Base-by-base conservation (phyloP, 805 yeast species). In the Metschnikowia lunata region DNA sequence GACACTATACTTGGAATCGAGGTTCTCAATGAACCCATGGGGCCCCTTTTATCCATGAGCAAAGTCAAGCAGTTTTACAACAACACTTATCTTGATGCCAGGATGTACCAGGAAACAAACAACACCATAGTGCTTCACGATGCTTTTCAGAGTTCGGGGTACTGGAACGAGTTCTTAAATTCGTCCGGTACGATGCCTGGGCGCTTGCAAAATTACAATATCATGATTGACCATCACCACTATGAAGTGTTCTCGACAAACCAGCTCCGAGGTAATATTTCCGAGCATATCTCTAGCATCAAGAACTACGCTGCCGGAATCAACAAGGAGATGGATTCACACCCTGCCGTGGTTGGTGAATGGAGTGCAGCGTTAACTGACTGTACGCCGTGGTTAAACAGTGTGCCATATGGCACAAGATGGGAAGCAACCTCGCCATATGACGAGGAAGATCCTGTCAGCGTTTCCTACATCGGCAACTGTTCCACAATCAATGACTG, bases 331-430 rank as follows among this genome's bases (percentile, higher is more conserved):
- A 58, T 67, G 34, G 88, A 85, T 61, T 64, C 71, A 55, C 88
- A 85, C 63, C 85, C 91, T 87, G 76, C 77, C 42, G 72, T 89
- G 29, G 76, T 80, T 37, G 97, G 97, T 49, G 97, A 89, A 69
- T 90, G 91, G 87, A 72, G 87, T 23, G 95, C 81, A 15, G 45
- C 60, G 37, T 30, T 57, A 46, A 58, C 59, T 39, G 46, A 58
- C 46, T 35, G 88, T 84, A 7, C 61, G 57, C 55, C 51, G 1
- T 51, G 50, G 50, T 32, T 51, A 3, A 51, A 51, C 26, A 40
- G 47, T 28, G 49, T 51, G 3, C 43, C 30, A 5, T 41, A 34
- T 14, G 55, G 55, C 2, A 34, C 49, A 3, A 27, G 55, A 14
- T 51, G 53, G 53, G 46, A 45, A 11, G 55, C 53, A 18, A 45